A percentile compares a stretch with the other conserved stretches of the same genome.
These are phyloP conservation scores for Flaveria bidentis DNA, from an alignment of 129 eudicot genomes.

Conservation along the genomic window DNA sequence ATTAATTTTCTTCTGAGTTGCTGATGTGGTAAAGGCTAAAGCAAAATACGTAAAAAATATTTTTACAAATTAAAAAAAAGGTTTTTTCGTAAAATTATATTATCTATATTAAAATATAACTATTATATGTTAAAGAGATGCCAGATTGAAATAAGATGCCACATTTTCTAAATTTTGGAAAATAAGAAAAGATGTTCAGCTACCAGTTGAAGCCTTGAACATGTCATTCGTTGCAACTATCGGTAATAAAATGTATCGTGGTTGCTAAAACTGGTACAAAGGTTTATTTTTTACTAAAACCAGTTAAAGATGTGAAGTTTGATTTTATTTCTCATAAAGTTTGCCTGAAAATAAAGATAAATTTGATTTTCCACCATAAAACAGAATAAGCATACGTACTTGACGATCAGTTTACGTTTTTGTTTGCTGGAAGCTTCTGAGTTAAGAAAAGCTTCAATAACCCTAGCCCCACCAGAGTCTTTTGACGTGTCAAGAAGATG, in stretches of 20 bases:
- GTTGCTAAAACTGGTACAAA: background rate
- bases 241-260: background rate
- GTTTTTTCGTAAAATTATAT: too few species aligned
- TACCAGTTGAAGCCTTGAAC: background rate
- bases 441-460: constrained; percentile 86
- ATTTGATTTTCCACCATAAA: background rate
- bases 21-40: background rate
- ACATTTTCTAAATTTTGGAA: background rate
- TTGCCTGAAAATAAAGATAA: background rate
- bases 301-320: background rate
- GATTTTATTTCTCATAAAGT: background rate
- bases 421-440: constrained; percentile 78
- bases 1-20: background rate
- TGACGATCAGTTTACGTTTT: constrained; percentile 71
- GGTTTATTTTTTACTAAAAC: background rate
- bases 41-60: background rate
- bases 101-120: too few species aligned
- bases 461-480: constrained; percentile 91
- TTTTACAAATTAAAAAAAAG: too few species aligned
- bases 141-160: background rate
- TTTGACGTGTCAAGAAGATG: constrained; percentile 61
- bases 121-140: background rate
- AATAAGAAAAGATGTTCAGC: background rate
- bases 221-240: background rate
- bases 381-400: constrained; percentile 44